Evolutionary conservation across 78 protist species (phyloP), one percentile per base, ranked within the genome.

Genomic region (Dictyostelium discoideum): DNA sequence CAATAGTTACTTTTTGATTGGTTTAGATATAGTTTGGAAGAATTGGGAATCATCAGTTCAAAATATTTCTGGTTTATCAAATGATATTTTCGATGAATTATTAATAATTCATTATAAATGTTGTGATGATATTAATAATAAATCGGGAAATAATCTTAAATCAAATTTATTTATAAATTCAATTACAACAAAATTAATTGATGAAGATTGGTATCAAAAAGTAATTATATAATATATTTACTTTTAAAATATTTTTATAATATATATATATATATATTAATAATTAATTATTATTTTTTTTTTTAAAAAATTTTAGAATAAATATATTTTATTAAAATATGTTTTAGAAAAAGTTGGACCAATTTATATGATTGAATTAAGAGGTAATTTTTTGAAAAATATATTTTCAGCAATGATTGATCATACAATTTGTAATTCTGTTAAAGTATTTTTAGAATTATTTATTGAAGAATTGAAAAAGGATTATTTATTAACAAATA

Each of bases 361-460:
- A 22, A 14, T 72, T n/a, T 82, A 37, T 73, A 90, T 90, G 88
- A 67, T 90, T 10, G 40, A 84, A 26, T 50, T 72, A 20, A 63
- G 67, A 46, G 88, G 88, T n/a, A 82, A 90, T 24, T 82, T 90
- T 54, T 50, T 90, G n/a, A 67, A 82, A 40, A 78, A 90, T 73
- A 69, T 90, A 20, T 82, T 90, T 29, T 18, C 86, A 11, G 39
- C 95, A 67, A 90, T 90, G 95, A 72, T 48, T 42, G 86, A 90
- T 73, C 95, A 90, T 73, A 90, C 95, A 46, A 90, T 90, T 90
- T 80, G 89, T 39, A 80, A 80, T 54, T 82, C 88, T 10, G 88
- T 83, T 13, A 90, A 82, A 73, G 81, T 57, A 48, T 90, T 90
- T 72, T 82, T 90, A 73, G 95, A 90, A 22, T 39, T 73, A 20